Evolutionary conservation across 805 yeast species (phyloP).

Genomic region (Ascoidea rubescens): DNA sequence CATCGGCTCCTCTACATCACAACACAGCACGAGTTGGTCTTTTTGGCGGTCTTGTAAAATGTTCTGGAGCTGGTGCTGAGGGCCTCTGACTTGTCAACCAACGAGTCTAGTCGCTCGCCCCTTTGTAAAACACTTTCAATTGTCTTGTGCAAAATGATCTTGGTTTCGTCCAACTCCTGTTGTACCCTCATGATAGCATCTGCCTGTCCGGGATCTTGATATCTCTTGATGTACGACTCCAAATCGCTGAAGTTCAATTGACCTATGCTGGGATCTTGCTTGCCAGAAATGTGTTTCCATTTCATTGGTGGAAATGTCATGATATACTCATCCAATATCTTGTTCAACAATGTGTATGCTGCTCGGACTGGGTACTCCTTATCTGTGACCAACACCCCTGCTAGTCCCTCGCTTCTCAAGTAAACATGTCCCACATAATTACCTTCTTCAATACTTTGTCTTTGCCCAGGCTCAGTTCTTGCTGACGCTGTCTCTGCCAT

Average conservation of each 20-base stretch:
- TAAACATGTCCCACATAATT: constrained; percentile 85
- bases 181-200: constrained; percentile 95
- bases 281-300: constrained; percentile 44
- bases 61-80: constrained; percentile 76
- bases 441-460: constrained; percentile 86
- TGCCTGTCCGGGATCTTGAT: constrained; percentile 95
- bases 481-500: constrained; percentile 83
- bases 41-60: constrained; percentile 96
- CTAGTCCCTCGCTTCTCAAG: constrained; percentile 78
- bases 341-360: constrained; percentile 85
- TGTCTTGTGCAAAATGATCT: constrained; percentile 89
- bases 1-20: constrained; percentile 31
- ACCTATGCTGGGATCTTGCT: constrained; percentile 18
- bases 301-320: constrained; percentile 63
- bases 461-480: constrained; percentile 78
- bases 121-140: constrained; percentile 89
- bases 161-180: constrained; percentile 95
- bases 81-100: constrained; percentile 93
- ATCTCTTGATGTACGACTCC: constrained; percentile 59
- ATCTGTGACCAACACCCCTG: constrained; percentile 87
- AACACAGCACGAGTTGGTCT: constrained; percentile 81
- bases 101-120: constrained; percentile 88
- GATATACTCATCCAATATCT: constrained; percentile 80
- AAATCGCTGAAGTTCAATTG: constrained; percentile 41
- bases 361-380: constrained; percentile 95